These are phyloP conservation scores for Talaromyces marneffei DNA, from an alignment of 2,329 filamentous ascomycete species.

Conservation along the genomic window DNA sequence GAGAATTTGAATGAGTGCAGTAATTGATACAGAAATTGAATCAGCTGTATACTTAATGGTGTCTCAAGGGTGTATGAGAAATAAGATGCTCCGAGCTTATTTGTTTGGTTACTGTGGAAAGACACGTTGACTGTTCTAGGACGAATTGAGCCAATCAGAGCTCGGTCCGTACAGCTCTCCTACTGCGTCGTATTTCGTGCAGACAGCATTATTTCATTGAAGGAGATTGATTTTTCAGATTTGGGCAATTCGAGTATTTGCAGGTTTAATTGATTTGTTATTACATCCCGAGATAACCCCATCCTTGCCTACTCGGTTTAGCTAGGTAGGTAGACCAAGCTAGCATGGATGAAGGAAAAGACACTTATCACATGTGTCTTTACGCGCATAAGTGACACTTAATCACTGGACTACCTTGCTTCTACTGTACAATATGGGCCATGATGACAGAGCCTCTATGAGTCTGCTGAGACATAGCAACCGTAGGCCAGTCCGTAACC, in stretches of 20 bases:
- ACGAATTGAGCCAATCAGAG: background rate
- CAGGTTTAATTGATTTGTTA: background rate
- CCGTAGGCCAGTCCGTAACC: background rate
- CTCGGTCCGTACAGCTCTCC: background rate
- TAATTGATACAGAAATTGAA: background rate
- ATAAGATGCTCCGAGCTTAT: background rate
- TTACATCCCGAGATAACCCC: background rate
- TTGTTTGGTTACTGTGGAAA: background rate
- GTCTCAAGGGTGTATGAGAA: too few species aligned
- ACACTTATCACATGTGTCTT: too few species aligned
- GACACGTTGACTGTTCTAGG: conserved; percentile 5
- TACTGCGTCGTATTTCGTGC: background rate
- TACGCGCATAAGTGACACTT: background rate
- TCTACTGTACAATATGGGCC: background rate
- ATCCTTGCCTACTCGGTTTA: background rate
- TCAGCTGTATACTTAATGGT: background rate
- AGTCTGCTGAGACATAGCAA: background rate
- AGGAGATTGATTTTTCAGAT: background rate
- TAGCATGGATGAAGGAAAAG: too few species aligned
- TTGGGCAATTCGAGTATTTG: background rate
- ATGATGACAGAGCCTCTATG: background rate
- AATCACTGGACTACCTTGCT: background rate
- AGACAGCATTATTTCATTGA: background rate
- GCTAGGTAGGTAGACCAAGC: background rate
- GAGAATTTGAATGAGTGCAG: background rate